Base-by-base conservation (phyloP, 176 grass and related monocot species). In the Eragrostis curvula region DNA sequence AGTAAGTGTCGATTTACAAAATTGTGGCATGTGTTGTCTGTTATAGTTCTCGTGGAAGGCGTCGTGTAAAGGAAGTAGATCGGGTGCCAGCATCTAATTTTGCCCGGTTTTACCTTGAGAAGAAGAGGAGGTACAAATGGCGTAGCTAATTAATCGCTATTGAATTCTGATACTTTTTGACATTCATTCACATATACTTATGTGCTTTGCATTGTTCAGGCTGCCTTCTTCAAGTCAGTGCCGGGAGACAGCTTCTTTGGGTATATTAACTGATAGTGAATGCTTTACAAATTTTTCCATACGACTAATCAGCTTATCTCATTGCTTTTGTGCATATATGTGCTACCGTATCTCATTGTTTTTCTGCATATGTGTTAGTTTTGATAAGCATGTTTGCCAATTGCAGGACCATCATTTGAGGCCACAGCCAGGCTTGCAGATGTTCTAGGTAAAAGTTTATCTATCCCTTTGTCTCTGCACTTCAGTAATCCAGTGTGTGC, bases 191-290 rank as follows among this genome's bases (percentile, higher is more conserved):
- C 65, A 17, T 24, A 15, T 69, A n/a, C n/a, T n/a, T n/a, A n/a
- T 21, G 50, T 44, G 23, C 40, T 45, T 57, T 81, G 24, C 10
- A 70, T 32, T 70, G 32, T 81, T 67, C 79, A 71, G 66, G 23
- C 66, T 81, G 66, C 66, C 27, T 29, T 71, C 66, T 70, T 46
- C 40, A 81, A 46, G 30, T 66, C 50, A 30, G n/a, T 70, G 51
- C 29, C 40, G 1, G 25, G 60, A 63, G 60, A 5, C 60, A 63
- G 12, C 29, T 63, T 66, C 29, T 39, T 39, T 36, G 7, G 63
- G 63, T 66, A 66, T 66, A 40, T 63, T 36, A 36, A 4, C 32
- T 36, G 32, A 36, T 36, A 15, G 1, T 13, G 12, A 12, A 15
- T 27, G 5, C 27, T 30, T 63, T 63, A 63, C 60, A 61, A 27